phyloP scores from a whole-genome alignment of 2,329 filamentous ascomycete genomes.

The Tolypocladium nubicola region DNA sequence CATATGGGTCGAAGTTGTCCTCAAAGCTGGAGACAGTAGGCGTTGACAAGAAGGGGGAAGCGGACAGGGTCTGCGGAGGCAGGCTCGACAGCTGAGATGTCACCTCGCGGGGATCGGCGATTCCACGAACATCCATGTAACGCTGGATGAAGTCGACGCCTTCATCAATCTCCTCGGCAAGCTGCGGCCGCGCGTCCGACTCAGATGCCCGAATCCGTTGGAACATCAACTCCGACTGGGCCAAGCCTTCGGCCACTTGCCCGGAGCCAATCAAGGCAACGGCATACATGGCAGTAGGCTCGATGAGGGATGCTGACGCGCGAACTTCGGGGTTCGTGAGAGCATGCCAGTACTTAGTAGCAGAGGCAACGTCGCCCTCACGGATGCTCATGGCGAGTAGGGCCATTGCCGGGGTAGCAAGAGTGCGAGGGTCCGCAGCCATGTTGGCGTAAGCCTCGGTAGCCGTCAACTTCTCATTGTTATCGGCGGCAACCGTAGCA shows the following conservation, averaged over 20 bases:
- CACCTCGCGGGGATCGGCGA: constrained; percentile 43
- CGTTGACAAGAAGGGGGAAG: constrained; percentile 44
- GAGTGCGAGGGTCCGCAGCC: constrained; percentile 34
- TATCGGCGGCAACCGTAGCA: constrained; percentile 70
- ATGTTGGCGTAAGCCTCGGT: constrained; percentile 54
- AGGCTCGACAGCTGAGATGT: constrained; percentile 34
- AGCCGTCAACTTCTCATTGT: constrained; percentile 59
- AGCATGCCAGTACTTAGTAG: constrained; percentile 71
- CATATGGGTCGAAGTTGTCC: constrained; percentile 85
- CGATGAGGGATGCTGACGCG: constrained; percentile 58
- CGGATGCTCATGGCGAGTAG: constrained; percentile 82
- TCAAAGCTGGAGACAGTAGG: constrained; percentile 54
- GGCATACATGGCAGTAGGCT: constrained; percentile 83
- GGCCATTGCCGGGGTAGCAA: constrained; percentile 58
- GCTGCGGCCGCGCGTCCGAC: constrained; percentile 38
- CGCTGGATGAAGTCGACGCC: constrained; percentile 58
- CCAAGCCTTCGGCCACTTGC: constrained; percentile 70
- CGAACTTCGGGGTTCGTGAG: constrained; percentile 53
- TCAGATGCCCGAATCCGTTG: constrained; percentile 61
- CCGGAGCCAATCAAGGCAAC: constrained; percentile 80
- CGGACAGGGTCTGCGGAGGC: constrained; percentile 28
- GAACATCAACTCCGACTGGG: constrained; percentile 78
- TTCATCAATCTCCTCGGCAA: constrained; percentile 77
- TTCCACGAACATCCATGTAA: constrained; percentile 46
- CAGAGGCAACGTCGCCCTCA: constrained; percentile 65